These are phyloP conservation scores for Vitis cinerea DNA, from an alignment of 164 flowering plant species.

Conservation along the genomic window DNA sequence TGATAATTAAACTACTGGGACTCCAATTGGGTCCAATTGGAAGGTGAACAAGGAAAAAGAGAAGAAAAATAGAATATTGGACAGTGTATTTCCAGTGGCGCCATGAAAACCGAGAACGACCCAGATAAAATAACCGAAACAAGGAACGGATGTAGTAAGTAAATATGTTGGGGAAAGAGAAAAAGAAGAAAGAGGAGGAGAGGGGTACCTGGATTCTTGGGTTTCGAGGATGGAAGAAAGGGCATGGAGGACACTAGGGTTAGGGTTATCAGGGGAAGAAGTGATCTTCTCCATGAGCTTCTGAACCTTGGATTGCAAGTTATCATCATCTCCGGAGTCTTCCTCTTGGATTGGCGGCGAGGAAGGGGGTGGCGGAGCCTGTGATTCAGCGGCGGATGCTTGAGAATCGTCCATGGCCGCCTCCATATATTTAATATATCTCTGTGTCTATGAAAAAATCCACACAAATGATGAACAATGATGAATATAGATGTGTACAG, in stretches of 20 bases:
- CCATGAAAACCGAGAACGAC: too few relatives aligned
- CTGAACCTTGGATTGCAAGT: conserved; percentile 31
- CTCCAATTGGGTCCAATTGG: too few relatives aligned
- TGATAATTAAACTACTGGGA: too few relatives aligned
- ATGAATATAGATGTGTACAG: too few relatives aligned
- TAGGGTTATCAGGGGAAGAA: conserved; percentile 55
- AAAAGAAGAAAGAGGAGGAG: neutral
- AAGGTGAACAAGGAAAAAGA: too few relatives aligned
- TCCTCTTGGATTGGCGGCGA: conserved; percentile 2
- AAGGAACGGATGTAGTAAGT: neutral
- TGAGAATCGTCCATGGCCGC: conserved; percentile 15
- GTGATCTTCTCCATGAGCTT: conserved; percentile 51
- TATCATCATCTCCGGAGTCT: conserved; percentile 16
- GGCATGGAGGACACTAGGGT: conserved; percentile 66
- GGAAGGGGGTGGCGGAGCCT: neutral
- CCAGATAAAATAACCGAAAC: neutral
- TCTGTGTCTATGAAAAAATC: neutral
- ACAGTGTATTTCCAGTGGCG: too few relatives aligned
- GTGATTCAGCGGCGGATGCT: neutral
- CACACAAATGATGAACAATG: too few relatives aligned
- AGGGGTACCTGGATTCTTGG: conserved; percentile 65
- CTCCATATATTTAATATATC: conserved; percentile 5
- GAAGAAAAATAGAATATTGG: too few relatives aligned
- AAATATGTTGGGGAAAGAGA: neutral
- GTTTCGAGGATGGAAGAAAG: conserved; percentile 78